phyloP scores from a whole-genome alignment of 2,329 filamentous ascomycete species.

The Alternaria metachromatica region DNA sequence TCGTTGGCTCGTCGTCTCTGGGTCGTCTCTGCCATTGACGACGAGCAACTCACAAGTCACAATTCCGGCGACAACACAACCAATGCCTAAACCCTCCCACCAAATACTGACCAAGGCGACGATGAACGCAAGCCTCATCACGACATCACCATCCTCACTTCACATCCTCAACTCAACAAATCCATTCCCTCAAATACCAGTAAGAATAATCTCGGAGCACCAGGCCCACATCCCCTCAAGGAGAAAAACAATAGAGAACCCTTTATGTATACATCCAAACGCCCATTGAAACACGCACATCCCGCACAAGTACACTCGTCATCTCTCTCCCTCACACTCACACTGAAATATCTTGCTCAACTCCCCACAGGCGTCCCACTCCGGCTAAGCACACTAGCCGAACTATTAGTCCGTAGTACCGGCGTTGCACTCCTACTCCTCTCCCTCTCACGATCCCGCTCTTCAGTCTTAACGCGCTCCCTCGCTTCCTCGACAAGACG shows the following conservation, averaged over 20 bases:
- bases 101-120: too few species aligned
- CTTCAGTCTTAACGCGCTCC: conserved; percentile 40
- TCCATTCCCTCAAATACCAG: neutral
- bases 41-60: too few species aligned
- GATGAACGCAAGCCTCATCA: neutral
- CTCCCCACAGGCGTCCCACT: conserved; percentile 30
- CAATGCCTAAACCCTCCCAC: too few species aligned
- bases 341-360: neutral
- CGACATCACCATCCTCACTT: neutral
- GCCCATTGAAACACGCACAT: neutral
- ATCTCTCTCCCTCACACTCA: neutral
- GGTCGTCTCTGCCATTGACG: neutral
- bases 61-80: too few species aligned
- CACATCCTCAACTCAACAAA: neutral
- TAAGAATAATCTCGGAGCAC: neutral
- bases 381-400: conserved; percentile 23
- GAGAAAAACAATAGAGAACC: neutral
- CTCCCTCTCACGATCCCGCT: conserved; percentile 33
- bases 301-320: neutral
- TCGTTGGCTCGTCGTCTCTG: too few species aligned
- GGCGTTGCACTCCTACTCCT: conserved; percentile 36
- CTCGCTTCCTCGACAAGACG: conserved; percentile 44
- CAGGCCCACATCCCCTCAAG: neutral
- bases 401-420: conserved; percentile 28
- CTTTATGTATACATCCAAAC: conserved; percentile 11